These are phyloP conservation scores for Claviceps cyperi DNA, from an alignment of 2,329 filamentous ascomycete genomes.

Conservation along the genomic window DNA sequence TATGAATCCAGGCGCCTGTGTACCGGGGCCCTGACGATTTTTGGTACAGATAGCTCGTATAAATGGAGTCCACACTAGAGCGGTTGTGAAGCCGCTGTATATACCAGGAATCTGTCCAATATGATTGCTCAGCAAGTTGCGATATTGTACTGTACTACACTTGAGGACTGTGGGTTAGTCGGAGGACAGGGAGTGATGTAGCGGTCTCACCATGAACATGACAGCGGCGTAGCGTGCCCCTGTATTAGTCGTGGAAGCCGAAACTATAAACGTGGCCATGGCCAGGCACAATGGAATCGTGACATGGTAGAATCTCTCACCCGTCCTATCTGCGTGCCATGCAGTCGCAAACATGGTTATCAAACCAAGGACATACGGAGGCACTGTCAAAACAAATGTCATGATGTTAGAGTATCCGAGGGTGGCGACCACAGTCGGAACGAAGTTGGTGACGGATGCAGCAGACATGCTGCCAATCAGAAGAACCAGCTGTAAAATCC, in stretches of 20 bases:
- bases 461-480: slow-evolving; percentile 42
- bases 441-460: slow-evolving; percentile 52
- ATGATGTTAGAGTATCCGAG: slow-evolving; percentile 46
- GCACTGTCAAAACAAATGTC: slow-evolving; percentile 49
- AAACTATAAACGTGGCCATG: slow-evolving; percentile 52
- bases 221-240: slow-evolving; percentile 55
- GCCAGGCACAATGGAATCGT: slow-evolving; percentile 45
- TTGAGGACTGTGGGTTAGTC: neutral
- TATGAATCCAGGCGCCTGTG: slow-evolving; percentile 50
- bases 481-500: slow-evolving; percentile 28
- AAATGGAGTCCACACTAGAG: slow-evolving; percentile 62
- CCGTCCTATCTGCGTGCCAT: slow-evolving; percentile 56
- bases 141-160: neutral
- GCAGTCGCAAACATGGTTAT: slow-evolving; percentile 50
- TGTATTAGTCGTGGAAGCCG: slow-evolving; percentile 43
- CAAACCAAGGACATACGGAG: slow-evolving; percentile 49
- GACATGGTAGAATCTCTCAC: slow-evolving; percentile 58
- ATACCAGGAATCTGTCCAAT: slow-evolving; percentile 34
- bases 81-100: slow-evolving; percentile 53
- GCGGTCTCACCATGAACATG: slow-evolving; percentile 46
- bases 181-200: neutral
- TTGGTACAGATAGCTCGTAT: slow-evolving; percentile 54
- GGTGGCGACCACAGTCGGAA: slow-evolving; percentile 55
- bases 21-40: slow-evolving; percentile 28
- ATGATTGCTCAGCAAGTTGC: neutral